These are phyloP conservation scores for Solanum tarijense DNA, from an alignment of 257 asterid species.

Conservation along the genomic window DNA sequence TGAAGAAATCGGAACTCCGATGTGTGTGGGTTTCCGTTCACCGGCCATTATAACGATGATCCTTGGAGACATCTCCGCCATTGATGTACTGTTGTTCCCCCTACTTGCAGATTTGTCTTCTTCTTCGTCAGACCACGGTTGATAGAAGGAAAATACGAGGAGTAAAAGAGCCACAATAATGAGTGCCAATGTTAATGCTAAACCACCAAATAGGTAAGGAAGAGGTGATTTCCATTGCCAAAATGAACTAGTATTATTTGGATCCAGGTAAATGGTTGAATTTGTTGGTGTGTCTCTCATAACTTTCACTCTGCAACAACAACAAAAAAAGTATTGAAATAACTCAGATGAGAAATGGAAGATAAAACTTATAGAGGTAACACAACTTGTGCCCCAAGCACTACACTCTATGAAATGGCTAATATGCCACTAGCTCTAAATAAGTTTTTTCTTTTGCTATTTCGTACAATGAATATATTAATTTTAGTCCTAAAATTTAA, in stretches of 20 bases:
- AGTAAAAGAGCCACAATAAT: neutral
- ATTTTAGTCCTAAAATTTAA: neutral
- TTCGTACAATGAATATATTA: neutral
- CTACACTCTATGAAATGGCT: neutral
- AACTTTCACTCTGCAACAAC: neutral
- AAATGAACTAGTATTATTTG: neutral
- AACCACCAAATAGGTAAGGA: neutral
- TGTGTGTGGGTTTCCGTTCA: neutral
- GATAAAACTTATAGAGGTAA: neutral
- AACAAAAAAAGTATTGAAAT: neutral
- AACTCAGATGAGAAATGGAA: neutral
- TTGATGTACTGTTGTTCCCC: neutral
- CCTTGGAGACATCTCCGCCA: neutral
- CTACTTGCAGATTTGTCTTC: neutral
- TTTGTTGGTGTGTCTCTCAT: neutral
- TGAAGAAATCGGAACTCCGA: neutral
- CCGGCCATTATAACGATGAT: slow-evolving; percentile 6
- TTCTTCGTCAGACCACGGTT: neutral
- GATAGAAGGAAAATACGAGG: neutral
- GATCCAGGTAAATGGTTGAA: neutral
- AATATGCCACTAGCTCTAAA: neutral
- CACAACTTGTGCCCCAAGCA: neutral
- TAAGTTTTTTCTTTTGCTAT: neutral
- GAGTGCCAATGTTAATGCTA: neutral
- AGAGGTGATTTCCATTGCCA: slow-evolving; percentile 2